Conservation (phyloP, 1,284 basidiomycete genomes). For the Boletus sp. region DNA sequence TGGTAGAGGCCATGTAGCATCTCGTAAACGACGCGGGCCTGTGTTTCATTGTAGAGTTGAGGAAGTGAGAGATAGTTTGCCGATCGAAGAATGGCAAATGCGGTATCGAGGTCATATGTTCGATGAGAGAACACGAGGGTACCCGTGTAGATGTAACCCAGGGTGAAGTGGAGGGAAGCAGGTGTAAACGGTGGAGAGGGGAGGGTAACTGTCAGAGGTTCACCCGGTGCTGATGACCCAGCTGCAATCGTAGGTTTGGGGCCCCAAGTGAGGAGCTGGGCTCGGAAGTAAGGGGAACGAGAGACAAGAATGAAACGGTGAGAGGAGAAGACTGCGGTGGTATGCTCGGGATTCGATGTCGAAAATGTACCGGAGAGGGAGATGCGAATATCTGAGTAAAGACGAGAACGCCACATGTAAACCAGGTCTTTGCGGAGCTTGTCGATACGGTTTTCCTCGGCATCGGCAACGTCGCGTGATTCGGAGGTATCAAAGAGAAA, state of each 20-base stretch:
- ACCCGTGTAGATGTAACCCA: slow-evolving; percentile 93
- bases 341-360: slow-evolving; percentile 57
- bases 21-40: slow-evolving; percentile 78
- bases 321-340: slow-evolving; percentile 81
- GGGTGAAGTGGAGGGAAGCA: slow-evolving; percentile 89
- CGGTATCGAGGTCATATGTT: slow-evolving; percentile 88
- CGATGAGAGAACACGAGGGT: slow-evolving; percentile 91
- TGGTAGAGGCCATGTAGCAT: slow-evolving; percentile 88
- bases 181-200: slow-evolving; percentile 95
- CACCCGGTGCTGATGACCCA: slow-evolving; percentile 29
- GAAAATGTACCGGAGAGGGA: slow-evolving; percentile 65
- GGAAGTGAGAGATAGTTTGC: slow-evolving; percentile 79
- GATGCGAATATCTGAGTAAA: slow-evolving; percentile 88
- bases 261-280: slow-evolving; percentile 63
- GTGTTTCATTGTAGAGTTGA: slow-evolving; percentile 74
- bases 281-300: slow-evolving; percentile 83
- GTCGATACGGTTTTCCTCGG: slow-evolving; percentile 73
- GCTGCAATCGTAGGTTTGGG: slow-evolving; percentile 30
- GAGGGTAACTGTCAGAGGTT: slow-evolving; percentile 61
- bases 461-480: slow-evolving; percentile 38
- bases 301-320: slow-evolving; percentile 92
- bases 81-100: slow-evolving; percentile 84
- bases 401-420: slow-evolving; percentile 92
- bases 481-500: slow-evolving; percentile 79
- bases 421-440: slow-evolving; percentile 88